Percentiles rank a stretch among this genome's conserved stretches.
phyloP scores from a whole-genome alignment of 371 early-diverging fungal genomes.

The Saksenaea oblongispora region DNA sequence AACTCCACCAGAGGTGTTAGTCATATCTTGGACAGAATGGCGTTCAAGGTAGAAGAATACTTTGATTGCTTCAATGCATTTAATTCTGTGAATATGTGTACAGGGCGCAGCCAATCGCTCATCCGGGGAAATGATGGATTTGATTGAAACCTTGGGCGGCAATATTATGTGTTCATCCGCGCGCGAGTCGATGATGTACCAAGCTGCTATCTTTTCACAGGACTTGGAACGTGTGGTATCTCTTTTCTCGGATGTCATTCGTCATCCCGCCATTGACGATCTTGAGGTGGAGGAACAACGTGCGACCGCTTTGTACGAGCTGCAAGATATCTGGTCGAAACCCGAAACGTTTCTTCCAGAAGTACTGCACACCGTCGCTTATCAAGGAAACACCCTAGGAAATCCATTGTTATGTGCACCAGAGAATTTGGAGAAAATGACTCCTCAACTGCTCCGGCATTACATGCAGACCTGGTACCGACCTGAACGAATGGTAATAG shows the following conservation, averaged over 20 bases:
- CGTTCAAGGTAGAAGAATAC: constrained; percentile 76
- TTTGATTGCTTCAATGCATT: neutral
- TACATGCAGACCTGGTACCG: constrained; percentile 82
- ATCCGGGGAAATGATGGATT: constrained; percentile 68
- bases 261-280: constrained; percentile 66
- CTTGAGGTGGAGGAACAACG: constrained; percentile 85
- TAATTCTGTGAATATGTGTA: neutral
- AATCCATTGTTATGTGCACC: constrained; percentile 80
- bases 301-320: constrained; percentile 82
- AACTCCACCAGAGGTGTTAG: constrained; percentile 68
- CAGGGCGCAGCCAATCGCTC: constrained; percentile 63
- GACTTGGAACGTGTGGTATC: constrained; percentile 74
- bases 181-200: constrained; percentile 94
- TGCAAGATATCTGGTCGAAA: constrained; percentile 82
- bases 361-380: constrained; percentile 85
- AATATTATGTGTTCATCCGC: constrained; percentile 87
- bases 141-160: constrained; percentile 87
- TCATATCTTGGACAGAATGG: constrained; percentile 87
- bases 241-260: constrained; percentile 81
- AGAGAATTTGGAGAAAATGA: constrained; percentile 66
- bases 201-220: constrained; percentile 86
- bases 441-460: constrained; percentile 63
- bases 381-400: constrained; percentile 79
- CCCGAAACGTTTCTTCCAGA: constrained; percentile 89
- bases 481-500: constrained; percentile 91